Evolutionary conservation across 1,139 yeast genomes (phyloP).

Genomic region (Geotrichum australiense): DNA sequence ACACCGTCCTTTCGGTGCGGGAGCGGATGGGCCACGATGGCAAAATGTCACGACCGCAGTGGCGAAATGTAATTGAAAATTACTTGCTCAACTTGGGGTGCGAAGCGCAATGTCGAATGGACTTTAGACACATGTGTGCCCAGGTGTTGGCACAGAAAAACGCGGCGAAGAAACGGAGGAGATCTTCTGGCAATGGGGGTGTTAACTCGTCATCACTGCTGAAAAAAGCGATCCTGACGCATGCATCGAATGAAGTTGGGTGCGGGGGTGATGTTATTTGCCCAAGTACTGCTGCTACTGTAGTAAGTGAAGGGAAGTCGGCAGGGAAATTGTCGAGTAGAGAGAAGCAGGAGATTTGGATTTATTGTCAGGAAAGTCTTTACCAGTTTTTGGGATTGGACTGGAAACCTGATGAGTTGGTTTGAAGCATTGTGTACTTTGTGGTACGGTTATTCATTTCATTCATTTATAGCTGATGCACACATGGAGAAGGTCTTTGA

Average conservation of each 20-base stretch:
- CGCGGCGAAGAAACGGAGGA: background rate
- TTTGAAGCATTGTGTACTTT: conserved; percentile 1
- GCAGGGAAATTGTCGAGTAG: conserved; percentile 41
- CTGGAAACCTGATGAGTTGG: conserved; percentile 48
- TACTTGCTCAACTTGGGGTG: conserved; percentile 56
- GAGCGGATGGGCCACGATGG: conserved; percentile 2
- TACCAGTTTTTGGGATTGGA: conserved; percentile 50
- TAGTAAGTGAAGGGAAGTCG: conserved; percentile 3
- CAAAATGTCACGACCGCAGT: conserved; percentile 43
- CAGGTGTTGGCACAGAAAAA: conserved; percentile 36
- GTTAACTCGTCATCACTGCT: conserved; percentile 27
- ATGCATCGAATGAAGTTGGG: conserved; percentile 26
- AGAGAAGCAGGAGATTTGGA: conserved; percentile 53
- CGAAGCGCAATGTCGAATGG: conserved; percentile 59
- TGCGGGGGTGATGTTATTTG: background rate
- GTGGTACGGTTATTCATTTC: conserved; percentile 2
- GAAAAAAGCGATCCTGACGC: conserved; percentile 29
- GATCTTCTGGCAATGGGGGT: conserved; percentile 17
- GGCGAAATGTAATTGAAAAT: conserved; percentile 64
- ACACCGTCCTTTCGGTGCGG: conserved; percentile 49
- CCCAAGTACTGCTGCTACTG: conserved; percentile 1
- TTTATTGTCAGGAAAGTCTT: conserved; percentile 50
- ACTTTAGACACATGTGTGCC: conserved; percentile 45
- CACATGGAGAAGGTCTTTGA: no score
- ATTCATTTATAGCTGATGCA: background rate